Base-by-base conservation (phyloP, 371 early-diverging fungal genomes). In the Zychaea mexicana region DNA sequence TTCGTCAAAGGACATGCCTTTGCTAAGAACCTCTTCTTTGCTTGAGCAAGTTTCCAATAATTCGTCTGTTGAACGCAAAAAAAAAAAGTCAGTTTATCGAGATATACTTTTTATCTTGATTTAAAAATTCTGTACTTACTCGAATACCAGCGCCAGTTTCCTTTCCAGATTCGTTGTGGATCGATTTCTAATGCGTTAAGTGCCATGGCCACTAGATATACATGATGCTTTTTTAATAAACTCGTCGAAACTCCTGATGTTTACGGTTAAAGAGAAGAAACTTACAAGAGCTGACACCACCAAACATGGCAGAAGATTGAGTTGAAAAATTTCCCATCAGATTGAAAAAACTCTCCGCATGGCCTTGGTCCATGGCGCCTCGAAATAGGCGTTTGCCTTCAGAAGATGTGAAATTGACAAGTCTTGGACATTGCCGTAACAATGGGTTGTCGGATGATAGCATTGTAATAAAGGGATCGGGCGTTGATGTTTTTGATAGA, bases 171-270 rank as follows among this genome's bases (percentile, higher is more conserved):
- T 53, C 88, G 83, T 32, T 91, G 86, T 2, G 96, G 96, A 62
- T 95, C 95, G n/a, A 96, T 90, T 69, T 94, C 94, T 32, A 96
- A 80, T 7, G 95, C 93, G 70, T 96, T 96, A 19, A 96, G 82
- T 3, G 93, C 95, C 93, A 95, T 96, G 30, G 94, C 91, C 60
- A 93, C 81, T 81, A 64, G 27, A 52, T n/a, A 53, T 15, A 39
- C 6, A 42, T 31, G 42, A 21, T n/a, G n/a, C n/a, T n/a, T n/a
- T n/a, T n/a, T n/a, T 89, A 49, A 24, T 8, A 49, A 49, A 24
- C n/a, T n/a, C n/a, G n/a, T n/a, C n/a, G n/a, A n/a, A n/a, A n/a
- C n/a, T n/a, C n/a, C n/a, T n/a, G n/a, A n/a, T n/a, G n/a, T n/a
- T n/a, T n/a, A n/a, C n/a, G n/a, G n/a, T n/a, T n/a, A 36, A 49